Percentiles rank a stretch among this genome's conserved stretches.
Evolutionary conservation across 1,284 basidiomycete genomes (phyloP).

Genomic region (Cystobasidium pallidum): DNA sequence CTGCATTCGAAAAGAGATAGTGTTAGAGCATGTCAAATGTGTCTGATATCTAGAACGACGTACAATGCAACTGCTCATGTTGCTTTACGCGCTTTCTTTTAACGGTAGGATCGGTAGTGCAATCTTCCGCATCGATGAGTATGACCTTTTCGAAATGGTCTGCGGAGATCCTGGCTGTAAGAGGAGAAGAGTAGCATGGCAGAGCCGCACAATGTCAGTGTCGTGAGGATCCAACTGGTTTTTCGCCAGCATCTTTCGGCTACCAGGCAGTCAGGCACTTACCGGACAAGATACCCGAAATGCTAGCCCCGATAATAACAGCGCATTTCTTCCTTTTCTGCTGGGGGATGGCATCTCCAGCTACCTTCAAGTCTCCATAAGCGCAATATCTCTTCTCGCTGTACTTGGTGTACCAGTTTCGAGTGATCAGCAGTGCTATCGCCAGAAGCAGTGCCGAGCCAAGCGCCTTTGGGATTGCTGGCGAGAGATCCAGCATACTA

Average conservation of each 20-base stretch:
- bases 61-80: constrained; percentile 42
- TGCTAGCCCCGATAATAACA: constrained; percentile 37
- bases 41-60: neutral
- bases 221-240: neutral
- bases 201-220: neutral
- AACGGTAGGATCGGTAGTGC: constrained; percentile 41
- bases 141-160: constrained; percentile 42
- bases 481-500: neutral
- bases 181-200: neutral
- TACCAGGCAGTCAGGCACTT: neutral
- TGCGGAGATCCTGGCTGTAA: constrained; percentile 32
- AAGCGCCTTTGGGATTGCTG: neutral
- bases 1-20: neutral
- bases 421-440: constrained; percentile 9
- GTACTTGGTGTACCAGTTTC: constrained; percentile 10
- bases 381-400: constrained; percentile 29
- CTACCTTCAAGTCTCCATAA: constrained; percentile 31
- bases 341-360: neutral
- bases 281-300: constrained; percentile 40
- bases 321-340: constrained; percentile 19
- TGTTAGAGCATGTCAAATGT: neutral
- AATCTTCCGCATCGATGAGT: constrained; percentile 43
- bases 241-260: neutral
- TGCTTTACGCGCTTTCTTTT: constrained; percentile 42
- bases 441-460: neutral